phyloP scores from a whole-genome alignment of 768 basidiomycete species.

The Lepiota brunneoincarnata region DNA sequence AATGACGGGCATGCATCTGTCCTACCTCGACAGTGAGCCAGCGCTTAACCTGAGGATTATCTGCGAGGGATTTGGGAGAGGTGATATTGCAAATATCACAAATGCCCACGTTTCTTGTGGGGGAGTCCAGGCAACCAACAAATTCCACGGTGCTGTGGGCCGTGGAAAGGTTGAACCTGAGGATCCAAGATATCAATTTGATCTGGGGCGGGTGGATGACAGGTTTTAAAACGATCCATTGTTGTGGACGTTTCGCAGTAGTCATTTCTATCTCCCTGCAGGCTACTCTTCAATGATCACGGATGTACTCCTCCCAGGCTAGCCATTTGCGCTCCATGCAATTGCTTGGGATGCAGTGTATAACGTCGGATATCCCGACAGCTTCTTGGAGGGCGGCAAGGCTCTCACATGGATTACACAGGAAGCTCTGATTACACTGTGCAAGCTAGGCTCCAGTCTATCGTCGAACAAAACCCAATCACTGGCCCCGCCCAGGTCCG shows the following conservation, averaged over 20 bases:
- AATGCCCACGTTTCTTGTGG: conserved; percentile 19
- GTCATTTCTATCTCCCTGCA: neutral
- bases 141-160: conserved; percentile 17
- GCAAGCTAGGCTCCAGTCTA: neutral
- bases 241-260: neutral
- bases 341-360: neutral
- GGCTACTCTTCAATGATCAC: neutral
- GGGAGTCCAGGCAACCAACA: conserved; percentile 15
- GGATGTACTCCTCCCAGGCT: neutral
- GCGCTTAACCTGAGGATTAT: neutral
- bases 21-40: neutral
- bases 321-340: neutral
- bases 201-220: conserved; percentile 1
- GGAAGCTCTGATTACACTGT: neutral
- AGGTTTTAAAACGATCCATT: neutral
- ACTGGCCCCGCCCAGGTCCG: neutral
- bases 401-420: neutral
- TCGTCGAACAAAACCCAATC: neutral
- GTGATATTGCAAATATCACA: conserved; percentile 17
- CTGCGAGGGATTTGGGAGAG: conserved; percentile 18
- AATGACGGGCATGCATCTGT: neutral
- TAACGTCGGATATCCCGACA: neutral
- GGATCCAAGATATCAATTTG: conserved; percentile 10
- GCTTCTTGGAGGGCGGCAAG: too few species aligned
- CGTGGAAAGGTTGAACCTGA: conserved; percentile 18